Evolutionary conservation across 106 monocot species (phyloP).

Genomic region (Alisma plantagoaquatica): DNA sequence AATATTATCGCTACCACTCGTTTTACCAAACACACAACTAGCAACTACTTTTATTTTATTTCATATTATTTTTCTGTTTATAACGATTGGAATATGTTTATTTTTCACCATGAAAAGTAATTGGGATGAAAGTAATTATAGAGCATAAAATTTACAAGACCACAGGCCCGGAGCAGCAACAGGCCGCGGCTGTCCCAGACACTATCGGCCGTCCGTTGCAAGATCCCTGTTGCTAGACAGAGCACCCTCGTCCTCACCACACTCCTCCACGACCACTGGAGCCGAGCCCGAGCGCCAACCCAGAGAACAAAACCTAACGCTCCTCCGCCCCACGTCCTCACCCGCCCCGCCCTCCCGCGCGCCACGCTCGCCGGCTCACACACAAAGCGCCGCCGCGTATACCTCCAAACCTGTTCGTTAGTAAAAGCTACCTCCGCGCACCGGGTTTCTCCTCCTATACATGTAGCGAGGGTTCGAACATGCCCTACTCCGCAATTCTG

Average conservation of each 20-base stretch:
- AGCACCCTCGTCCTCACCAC: not conserved
- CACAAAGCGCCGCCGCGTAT: not conserved
- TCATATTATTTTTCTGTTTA: too few species aligned
- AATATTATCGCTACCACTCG: too few species aligned
- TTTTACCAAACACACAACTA: too few species aligned
- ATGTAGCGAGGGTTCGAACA: conserved; percentile 15
- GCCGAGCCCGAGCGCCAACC: not conserved
- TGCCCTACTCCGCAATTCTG: conserved; percentile 37
- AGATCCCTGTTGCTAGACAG: too few species aligned
- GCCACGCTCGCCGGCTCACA: not conserved
- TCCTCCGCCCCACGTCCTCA: not conserved
- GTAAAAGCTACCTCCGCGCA: too few species aligned
- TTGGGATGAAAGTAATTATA: too few species aligned
- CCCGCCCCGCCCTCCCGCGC: not conserved
- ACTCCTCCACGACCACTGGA: conserved; percentile 1
- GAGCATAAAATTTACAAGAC: not conserved
- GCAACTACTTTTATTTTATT: too few species aligned
- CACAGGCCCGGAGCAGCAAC: not conserved
- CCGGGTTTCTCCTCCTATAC: too few species aligned
- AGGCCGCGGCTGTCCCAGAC: not conserved
- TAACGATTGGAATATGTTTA: conserved; percentile 1
- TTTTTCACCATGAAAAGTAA: not conserved
- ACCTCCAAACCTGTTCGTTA: too few species aligned
- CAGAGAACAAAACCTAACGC: not conserved
- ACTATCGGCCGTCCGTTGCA: not conserved